Conservation (phyloP, 2,329 filamentous ascomycete species). For the Fusarium clavum region DNA sequence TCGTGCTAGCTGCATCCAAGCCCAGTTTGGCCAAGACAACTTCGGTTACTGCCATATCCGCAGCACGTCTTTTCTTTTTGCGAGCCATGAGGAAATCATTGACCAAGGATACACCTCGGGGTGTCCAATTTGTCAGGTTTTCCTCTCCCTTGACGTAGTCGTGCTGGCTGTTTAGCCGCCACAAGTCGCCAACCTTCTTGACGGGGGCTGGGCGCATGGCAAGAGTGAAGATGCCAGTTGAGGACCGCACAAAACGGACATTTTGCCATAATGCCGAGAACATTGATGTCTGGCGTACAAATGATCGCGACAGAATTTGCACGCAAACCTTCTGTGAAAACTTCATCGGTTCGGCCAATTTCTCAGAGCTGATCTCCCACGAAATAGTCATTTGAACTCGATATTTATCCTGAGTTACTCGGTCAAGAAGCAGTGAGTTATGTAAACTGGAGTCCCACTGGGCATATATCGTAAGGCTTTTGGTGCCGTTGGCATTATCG, state of each 20-base stretch:
- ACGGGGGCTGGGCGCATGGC: constrained; percentile 88
- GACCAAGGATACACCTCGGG: constrained; percentile 90
- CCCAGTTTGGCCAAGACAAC: constrained; percentile 72
- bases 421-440: constrained; percentile 90
- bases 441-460: constrained; percentile 98
- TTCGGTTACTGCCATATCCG: constrained; percentile 83
- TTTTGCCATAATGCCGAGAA: constrained; percentile 89
- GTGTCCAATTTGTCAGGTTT: constrained; percentile 83
- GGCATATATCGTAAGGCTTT: constrained; percentile 84
- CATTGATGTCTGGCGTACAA: constrained; percentile 87
- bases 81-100: constrained; percentile 83
- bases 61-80: constrained; percentile 78
- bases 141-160: constrained; percentile 98
- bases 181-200: constrained; percentile 91
- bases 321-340: constrained; percentile 85
- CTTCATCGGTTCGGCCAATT: constrained; percentile 86
- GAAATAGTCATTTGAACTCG: constrained; percentile 87
- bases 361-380: constrained; percentile 87
- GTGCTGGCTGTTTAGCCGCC: constrained; percentile 94
- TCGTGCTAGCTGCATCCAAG: constrained; percentile 56
- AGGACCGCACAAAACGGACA: constrained; percentile 86
- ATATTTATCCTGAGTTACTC: constrained; percentile 91
- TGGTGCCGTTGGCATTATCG: constrained; percentile 90
- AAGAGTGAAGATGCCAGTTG: constrained; percentile 86
- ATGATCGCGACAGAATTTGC: constrained; percentile 85